Base-by-base conservation (phyloP, 352 stramenopile species). In the Globisporangium alternatum region DNA sequence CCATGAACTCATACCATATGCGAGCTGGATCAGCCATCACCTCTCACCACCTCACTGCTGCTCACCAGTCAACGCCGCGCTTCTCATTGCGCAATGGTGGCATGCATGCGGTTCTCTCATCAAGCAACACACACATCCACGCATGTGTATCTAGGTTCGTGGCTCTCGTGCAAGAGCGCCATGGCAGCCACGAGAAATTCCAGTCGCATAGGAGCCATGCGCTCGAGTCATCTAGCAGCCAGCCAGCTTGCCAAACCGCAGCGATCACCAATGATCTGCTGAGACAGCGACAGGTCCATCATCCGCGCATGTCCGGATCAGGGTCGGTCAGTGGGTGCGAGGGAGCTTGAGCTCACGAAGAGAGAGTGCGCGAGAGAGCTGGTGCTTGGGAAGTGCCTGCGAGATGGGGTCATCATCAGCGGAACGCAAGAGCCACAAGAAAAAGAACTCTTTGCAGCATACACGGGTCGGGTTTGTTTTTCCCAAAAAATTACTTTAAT, bases 391-490 rank as follows among this genome's bases (percentile, higher is more conserved):
- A 54, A 54, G 7, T 54, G 47, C 47, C 47, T n/a, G 37, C 13
- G 30, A 33, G 55, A 61, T 61, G 55, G 39, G 39, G 25, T 51
- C 55, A 60, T 60, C 55, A 60, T 49, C 41, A 47, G 28, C 43
- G 21, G 10, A 60, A 51, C 31, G 25, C 33, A 60, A 51, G 35
- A 28, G 15, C 55, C 55, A 61, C 55, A 61, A 61, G 55, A 61
- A 61, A 49, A 49, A 61, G 55, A 41, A 19, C 53, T 33, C n/a
- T 45, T 44, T 31, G 31, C 41, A 39, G 33, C 33, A 39, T 12
- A 19, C 54, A 49, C 54, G 54, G 54, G 54, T 49, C 54, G 54
- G 54, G 54, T 60, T 48, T 43, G 22, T 2, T 4, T 45, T 39
- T 37, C 37, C 55, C 54, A 5, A 33, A 48, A 60, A 17, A 6